A percentile compares a stretch with the other conserved stretches of the same genome.
phyloP scores from a whole-genome alignment of 2,329 filamentous ascomycete genomes.

The Rutstroemia sp. region DNA sequence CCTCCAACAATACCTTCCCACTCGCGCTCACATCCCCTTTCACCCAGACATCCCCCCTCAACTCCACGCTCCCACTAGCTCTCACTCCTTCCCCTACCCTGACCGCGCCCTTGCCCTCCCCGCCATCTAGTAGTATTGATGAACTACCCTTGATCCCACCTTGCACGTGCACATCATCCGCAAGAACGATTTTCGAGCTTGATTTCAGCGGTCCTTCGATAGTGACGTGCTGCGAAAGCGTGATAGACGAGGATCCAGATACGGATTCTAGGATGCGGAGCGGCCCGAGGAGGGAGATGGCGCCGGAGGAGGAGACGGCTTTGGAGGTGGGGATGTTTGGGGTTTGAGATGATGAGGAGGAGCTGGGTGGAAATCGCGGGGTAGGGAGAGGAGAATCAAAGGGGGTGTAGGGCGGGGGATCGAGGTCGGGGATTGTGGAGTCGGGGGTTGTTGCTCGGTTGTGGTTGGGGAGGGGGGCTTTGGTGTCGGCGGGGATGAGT shows the following conservation, averaged over 20 bases:
- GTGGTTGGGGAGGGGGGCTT: neutral
- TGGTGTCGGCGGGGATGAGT: conserved; percentile 12
- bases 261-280: conserved; percentile 17
- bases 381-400: conserved; percentile 3
- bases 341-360: neutral
- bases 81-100: conserved; percentile 2
- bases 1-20: conserved; percentile 11
- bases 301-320: conserved; percentile 8
- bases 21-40: conserved; percentile 12
- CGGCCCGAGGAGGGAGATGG: conserved; percentile 15
- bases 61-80: conserved; percentile 10
- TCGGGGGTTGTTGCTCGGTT: neutral
- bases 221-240: conserved; percentile 2
- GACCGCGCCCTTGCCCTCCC: conserved; percentile 11
- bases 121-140: conserved; percentile 9
- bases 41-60: conserved; percentile 11
- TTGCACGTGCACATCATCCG: conserved; percentile 14
- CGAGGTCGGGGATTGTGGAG: neutral
- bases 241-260: conserved; percentile 8
- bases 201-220: conserved; percentile 10
- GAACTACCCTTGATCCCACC: conserved; percentile 14
- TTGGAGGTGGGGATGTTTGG: conserved; percentile 13
- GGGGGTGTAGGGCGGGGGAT: neutral
- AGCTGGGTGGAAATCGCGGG: neutral
- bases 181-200: conserved; percentile 12